Base-by-base conservation (phyloP, 768 basidiomycete genomes). In the Leccinum rimulosum region DNA sequence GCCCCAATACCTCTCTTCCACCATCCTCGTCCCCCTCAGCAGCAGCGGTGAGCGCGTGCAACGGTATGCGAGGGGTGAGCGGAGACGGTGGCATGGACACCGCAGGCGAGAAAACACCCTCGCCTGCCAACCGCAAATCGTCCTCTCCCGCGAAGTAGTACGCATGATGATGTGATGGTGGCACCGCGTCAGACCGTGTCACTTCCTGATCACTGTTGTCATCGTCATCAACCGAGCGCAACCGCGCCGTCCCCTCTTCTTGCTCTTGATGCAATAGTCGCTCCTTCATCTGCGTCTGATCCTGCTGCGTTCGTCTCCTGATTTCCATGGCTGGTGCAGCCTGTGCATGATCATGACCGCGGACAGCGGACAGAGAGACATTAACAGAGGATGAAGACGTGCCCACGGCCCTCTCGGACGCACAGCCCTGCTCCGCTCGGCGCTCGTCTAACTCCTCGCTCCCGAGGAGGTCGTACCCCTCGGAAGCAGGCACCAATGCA, bases 91-190 rank as follows among this genome's bases (percentile, higher is more conserved):
- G 84, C 62, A 77, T 75, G 30, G 88, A 89, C 19, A 79, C 79
- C 45, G 83, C 84, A 52, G 90, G 90, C 7, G 89, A 91, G 66
- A 91, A 87, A 35, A 87, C 79, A 35, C 84, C 88, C 30, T 86
- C 89, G 12, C 89, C 89, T 1, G 88, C 82, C 48, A 91, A 76
- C 69, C 79, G 77, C 49, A 84, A 66, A 60, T 76, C 74, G 53
- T 76, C 78, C 49, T 79, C 83, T 19, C 79, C 79, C 28, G 80
- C 79, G 64, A 84, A 85, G 67, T 79, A 84, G 65, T 78, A 86
- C 28, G 76, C 71, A n/a, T 74, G 74, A 45, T 22, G 43, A 45
- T 45, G 43, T 45, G 43, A 45, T 45, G 43, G 11, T 19, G 79
- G 78, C 70, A 35, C 12, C 48, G 33, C 35, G n/a, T 53, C 38